Base-by-base conservation (phyloP, 768 basidiomycete genomes). In the Porphyrellus cyaneotinctus region DNA sequence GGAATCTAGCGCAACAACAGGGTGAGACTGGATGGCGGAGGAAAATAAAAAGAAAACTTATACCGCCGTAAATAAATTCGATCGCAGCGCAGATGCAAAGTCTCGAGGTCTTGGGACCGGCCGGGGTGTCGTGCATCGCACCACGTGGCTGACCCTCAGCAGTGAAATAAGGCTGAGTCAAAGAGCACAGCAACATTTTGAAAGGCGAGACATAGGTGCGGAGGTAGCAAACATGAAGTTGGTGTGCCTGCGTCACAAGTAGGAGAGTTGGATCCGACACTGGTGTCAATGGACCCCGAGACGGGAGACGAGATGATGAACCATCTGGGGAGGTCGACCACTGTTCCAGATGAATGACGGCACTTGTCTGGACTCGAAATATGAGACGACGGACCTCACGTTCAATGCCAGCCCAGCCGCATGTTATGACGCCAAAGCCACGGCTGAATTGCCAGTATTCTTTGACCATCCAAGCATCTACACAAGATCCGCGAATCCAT, bases 171-270 rank as follows among this genome's bases (percentile, higher is more conserved):
- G 74, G 68, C 41, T 75, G 72, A 17, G 69, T 66, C 17, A 88
- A 71, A 15, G 81, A 76, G 52, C 75, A 79, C 31, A 71, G 76
- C 28, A 83, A 59, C 37, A 75, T 71, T 61, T 75, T 79, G 26
- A 85, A 59, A 10, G 71, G 65, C 2, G 74, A 62, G 2, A 62
- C 42, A 57, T 77, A 76, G 42, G 78, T 71, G 15, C 79, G 79
- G 39, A 82, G 63, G 59, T 79, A 83, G 64, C 76, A 81, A 42
- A 84, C 62, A 45, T 79, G 74, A 18, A 84, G 68, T 31, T 74
- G 75, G 45, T 83, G 80, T 50, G 81, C 75, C 67, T 87, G 80
- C 0, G 85, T 87, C 15, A 89, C 80, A 13, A 87, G 71, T 12
- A 87, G 56, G 38, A 89, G 71, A 9, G 78, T 78, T n/a, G 80